Evolutionary conservation across 1,284 basidiomycete genomes (phyloP), one percentile per base, ranked within the genome.

Genomic region (Vanrija sp.): DNA sequence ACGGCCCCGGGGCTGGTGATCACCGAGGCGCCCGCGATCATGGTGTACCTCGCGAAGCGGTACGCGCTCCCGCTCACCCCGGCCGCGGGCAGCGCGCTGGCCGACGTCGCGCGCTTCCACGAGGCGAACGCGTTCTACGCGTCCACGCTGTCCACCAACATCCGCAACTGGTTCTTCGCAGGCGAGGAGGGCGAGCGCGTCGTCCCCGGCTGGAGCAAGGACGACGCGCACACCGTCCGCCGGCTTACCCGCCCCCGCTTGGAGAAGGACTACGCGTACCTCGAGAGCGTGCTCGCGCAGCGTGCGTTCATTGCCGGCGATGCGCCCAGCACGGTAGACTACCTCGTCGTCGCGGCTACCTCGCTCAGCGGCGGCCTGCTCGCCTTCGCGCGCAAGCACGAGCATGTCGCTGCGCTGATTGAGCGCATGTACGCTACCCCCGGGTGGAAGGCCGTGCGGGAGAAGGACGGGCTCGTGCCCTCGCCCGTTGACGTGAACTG

Each of bases 81-180:
- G 0, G 15, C 39, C 1, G 12, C 43, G 14, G 51, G 42, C 14
- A 38, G 48, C 3, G 38, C 58, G 10, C 42, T 29, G 7, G 38
- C 43, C 18, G 46, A 44, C 21, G 54, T 50, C 12, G 53, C 57
- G 0, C 38, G 46, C 12, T 65, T 57, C 43, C 34, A 63, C 46
- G 63, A 65, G 49, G 57, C 54, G 18, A 54, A 59, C 49, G 25
- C 57, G n/a, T 63, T 46, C 40, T 49, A 65, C 43, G 56, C 59
- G 48, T 62, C 61, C 52, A 26, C 49, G 28, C 49, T 67, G n/a
- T 52, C 58, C 18, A 62, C 65, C 6, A 49, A 61, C 9, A 54
- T 67, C 43, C 54, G 65, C 14, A 62, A 65, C 51, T 63, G 60
- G 61, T 53, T 67, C 46, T 67, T 65, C 52, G 65, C 65, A 5